phyloP scores from a whole-genome alignment of 2,329 filamentous ascomycete genomes.

The Ascochyta rabiei region DNA sequence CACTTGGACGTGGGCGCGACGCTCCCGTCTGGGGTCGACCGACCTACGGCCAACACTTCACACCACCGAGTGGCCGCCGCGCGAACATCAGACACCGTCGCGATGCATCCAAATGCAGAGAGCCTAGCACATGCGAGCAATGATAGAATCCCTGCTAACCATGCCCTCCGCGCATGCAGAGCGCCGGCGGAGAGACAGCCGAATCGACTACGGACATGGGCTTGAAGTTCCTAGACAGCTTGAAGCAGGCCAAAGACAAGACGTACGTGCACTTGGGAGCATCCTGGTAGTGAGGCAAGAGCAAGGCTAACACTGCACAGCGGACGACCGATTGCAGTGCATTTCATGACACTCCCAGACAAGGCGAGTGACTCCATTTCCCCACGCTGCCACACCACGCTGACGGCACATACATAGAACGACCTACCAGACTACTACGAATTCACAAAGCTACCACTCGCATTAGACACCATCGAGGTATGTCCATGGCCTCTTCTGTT shows the following conservation, averaged over 20 bases:
- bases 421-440: slow-evolving; percentile 78
- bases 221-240: slow-evolving; percentile 73
- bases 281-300: not conserved
- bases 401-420: slow-evolving; percentile 49
- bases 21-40: slow-evolving; percentile 37
- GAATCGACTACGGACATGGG: slow-evolving; percentile 75
- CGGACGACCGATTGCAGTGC: slow-evolving; percentile 74
- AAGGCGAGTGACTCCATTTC: slow-evolving; percentile 47
- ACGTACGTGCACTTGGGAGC: slow-evolving; percentile 61
- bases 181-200: slow-evolving; percentile 58
- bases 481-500: slow-evolving; percentile 11
- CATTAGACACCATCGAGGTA: slow-evolving; percentile 75
- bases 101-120: slow-evolving; percentile 22
- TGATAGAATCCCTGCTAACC: slow-evolving; percentile 31
- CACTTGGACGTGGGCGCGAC: slow-evolving; percentile 40
- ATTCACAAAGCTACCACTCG: slow-evolving; percentile 77
- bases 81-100: slow-evolving; percentile 5
- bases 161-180: slow-evolving; percentile 35
- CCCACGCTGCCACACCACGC: slow-evolving; percentile 7
- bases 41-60: slow-evolving; percentile 36
- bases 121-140: not conserved
- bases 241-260: slow-evolving; percentile 80
- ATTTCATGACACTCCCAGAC: slow-evolving; percentile 75
- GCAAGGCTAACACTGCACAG: slow-evolving; percentile 43
- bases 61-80: slow-evolving; percentile 31